phyloP scores from a whole-genome alignment of 257 asterid species.

The Salvia miltiorrhiza region DNA sequence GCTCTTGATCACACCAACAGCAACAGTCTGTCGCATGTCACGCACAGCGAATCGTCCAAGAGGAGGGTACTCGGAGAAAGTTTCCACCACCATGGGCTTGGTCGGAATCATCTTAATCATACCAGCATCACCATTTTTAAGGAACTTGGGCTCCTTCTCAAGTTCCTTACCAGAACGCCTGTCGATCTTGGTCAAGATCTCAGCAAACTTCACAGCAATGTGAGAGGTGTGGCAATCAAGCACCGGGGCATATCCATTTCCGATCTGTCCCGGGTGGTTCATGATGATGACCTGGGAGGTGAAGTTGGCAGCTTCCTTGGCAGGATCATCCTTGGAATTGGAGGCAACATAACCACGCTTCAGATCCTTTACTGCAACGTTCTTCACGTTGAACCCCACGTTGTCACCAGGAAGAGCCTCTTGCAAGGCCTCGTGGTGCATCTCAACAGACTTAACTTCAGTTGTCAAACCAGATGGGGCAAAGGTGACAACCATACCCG shows the following conservation, averaged over 20 bases:
- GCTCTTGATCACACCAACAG: slow-evolving; percentile 8
- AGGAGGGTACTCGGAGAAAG: slow-evolving; percentile 56
- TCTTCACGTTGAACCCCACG: slow-evolving; percentile 79
- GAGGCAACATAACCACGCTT: slow-evolving; percentile 80
- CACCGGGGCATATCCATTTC: slow-evolving; percentile 70
- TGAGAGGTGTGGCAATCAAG: slow-evolving; percentile 69
- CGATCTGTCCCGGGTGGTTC: slow-evolving; percentile 70
- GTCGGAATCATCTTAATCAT: slow-evolving; percentile 78
- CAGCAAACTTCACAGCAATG: slow-evolving; percentile 66
- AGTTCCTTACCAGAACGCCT: slow-evolving; percentile 77
- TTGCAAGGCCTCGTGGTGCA: slow-evolving; percentile 64
- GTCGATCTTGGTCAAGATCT: slow-evolving; percentile 70
- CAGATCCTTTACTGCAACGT: slow-evolving; percentile 78
- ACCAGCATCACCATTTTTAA: slow-evolving; percentile 79
- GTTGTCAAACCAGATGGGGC: slow-evolving; percentile 74
- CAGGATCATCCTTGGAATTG: slow-evolving; percentile 78
- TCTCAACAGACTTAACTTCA: slow-evolving; percentile 78
- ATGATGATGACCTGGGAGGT: slow-evolving; percentile 67
- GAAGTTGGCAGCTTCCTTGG: slow-evolving; percentile 62
- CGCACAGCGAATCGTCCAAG: slow-evolving; percentile 71
- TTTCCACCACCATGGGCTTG: slow-evolving; percentile 81
- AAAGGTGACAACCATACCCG: slow-evolving; percentile 69
- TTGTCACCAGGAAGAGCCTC: slow-evolving; percentile 78
- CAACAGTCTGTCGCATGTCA: slow-evolving; percentile 44
- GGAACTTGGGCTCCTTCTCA: slow-evolving; percentile 73